Conservation (phyloP, 2,329 filamentous ascomycete species). For the Alternaria sp. region DNA sequence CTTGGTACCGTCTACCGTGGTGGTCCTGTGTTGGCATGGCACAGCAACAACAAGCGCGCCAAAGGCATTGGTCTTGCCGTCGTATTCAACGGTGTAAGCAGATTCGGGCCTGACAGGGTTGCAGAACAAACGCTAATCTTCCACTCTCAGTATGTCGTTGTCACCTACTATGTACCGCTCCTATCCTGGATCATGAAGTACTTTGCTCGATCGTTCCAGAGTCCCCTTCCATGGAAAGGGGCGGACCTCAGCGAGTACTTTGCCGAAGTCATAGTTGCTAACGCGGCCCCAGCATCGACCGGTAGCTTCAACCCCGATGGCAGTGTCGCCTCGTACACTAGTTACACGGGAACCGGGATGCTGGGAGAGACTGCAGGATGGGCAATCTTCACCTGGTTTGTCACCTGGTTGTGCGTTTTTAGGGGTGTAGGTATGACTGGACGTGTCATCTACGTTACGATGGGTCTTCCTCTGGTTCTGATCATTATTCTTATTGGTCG, state of each 20-base stretch:
- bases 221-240: constrained; percentile 9
- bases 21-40: constrained; percentile 28
- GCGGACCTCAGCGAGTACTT: constrained; percentile 5
- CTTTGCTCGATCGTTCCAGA: constrained; percentile 9
- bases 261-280: constrained; percentile 7
- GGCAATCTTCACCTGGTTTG: constrained; percentile 3
- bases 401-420: constrained; percentile 27
- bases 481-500: constrained; percentile 24
- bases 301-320: constrained; percentile 13
- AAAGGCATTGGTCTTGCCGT: constrained; percentile 23
- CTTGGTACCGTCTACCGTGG: constrained; percentile 30
- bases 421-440: constrained; percentile 28
- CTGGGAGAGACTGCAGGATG: too few relatives aligned
- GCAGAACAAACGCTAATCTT: too few relatives aligned
- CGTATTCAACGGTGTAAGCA: constrained; percentile 17
- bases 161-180: constrained; percentile 24
- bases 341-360: background rate
- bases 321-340: constrained; percentile 17
- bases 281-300: background rate
- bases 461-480: constrained; percentile 27
- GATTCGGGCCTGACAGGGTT: background rate
- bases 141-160: constrained; percentile 12
- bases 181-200: constrained; percentile 22
- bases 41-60: constrained; percentile 26
- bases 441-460: constrained; percentile 32